Evolutionary conservation across 306 rosid species (phyloP), one percentile per base, ranked within the genome.

Genomic region (Pyrus bretschneideri): DNA sequence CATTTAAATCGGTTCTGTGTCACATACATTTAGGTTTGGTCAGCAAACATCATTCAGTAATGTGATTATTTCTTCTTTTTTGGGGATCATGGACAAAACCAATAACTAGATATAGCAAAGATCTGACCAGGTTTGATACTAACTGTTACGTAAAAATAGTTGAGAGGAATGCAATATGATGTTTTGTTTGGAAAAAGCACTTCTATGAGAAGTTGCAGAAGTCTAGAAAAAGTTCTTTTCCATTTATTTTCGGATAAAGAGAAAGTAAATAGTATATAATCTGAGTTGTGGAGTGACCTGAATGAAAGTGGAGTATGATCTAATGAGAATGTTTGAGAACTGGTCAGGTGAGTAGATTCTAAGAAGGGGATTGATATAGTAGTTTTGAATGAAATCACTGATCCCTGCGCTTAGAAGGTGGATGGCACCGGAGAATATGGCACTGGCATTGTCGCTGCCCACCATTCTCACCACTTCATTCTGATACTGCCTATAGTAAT

Each of bases 381-480:
- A 90, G 81, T 87, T 89, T 78, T 85, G 87, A 68, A 90, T 57
- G 72, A 80, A 90, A 75, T 90, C 96, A 72, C 89, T 85, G 85
- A 74, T 85, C 58, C 93, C 96, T 29, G 93, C 82, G 72, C 88
- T 78, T 11, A 90, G 76, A 76, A 90, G 78, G 57, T 88, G 84
- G 66, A 90, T 83, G 30, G 85, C 81, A 23, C 86, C 80, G 21
- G 91, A 83, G 82, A 88, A 80, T 75, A 83, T 86, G 46, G 57
- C 80, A 23, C 80, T 80, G 77, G 86, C 93, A 69, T 77, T 76
- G 19, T 52, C 77, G 69, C 63, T 75, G 80, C 96, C 91, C 19
- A 86, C 86, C 84, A 85, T 55, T 19, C 77, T 78, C 49, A 78
- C 85, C 63, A 88, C 87, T 77, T 85, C 75, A 12, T 40, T 76